Percentiles rank a stretch among this genome's conserved stretches.
Evolutionary conservation across 2,329 filamentous ascomycete genomes (phyloP).

Genomic region (Diplodia intermedia): DNA sequence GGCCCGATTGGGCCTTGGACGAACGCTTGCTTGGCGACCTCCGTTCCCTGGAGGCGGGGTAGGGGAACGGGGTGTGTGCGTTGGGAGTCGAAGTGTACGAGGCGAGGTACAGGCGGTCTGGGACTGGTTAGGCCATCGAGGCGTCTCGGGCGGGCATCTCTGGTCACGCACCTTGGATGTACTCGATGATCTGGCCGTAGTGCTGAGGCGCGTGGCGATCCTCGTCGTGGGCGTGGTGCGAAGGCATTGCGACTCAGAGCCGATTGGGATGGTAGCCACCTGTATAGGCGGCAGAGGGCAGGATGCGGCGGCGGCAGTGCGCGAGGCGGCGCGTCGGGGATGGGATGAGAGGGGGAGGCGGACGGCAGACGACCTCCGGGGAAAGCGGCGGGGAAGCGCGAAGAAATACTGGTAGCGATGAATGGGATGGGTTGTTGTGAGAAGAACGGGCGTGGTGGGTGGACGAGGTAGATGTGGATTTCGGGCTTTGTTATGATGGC

Average conservation of each 20-base stretch:
- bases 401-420: slow-evolving; percentile 30
- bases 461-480: slow-evolving; percentile 2
- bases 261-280: slow-evolving; percentile 4
- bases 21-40: slow-evolving; percentile 78
- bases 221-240: slow-evolving; percentile 27
- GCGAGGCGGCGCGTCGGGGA: slow-evolving; percentile 13
- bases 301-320: neutral
- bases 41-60: slow-evolving; percentile 64
- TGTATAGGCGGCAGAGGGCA: neutral
- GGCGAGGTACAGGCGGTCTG: slow-evolving; percentile 93
- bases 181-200: slow-evolving; percentile 91
- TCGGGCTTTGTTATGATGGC: slow-evolving; percentile 11
- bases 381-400: neutral
- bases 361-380: neutral
- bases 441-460: neutral
- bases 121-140: slow-evolving; percentile 18
- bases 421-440: slow-evolving; percentile 9
- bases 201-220: slow-evolving; percentile 52
- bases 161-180: slow-evolving; percentile 79
- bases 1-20: slow-evolving; percentile 67
- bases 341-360: slow-evolving; percentile 3
- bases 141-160: slow-evolving; percentile 36
- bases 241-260: slow-evolving; percentile 23
- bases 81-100: slow-evolving; percentile 86
- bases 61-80: slow-evolving; percentile 84